Percentiles rank a stretch among this genome's conserved stretches.
Evolutionary conservation across 768 basidiomycete genomes (phyloP).

Genomic region (Naematelia aurantialba): DNA sequence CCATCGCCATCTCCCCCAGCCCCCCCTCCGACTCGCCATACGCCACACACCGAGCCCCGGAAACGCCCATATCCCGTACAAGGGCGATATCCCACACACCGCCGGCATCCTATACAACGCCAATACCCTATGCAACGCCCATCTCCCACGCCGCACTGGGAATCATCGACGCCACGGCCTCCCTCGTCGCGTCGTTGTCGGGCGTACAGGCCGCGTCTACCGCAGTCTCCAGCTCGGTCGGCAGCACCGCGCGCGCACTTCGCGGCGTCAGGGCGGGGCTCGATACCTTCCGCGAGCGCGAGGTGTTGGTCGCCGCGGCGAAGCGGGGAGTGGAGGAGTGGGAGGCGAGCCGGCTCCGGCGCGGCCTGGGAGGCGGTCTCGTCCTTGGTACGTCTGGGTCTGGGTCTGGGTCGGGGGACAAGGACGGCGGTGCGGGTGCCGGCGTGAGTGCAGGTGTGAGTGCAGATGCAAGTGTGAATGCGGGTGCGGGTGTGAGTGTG

Average conservation of each 20-base stretch:
- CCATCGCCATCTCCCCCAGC: too few relatives aligned
- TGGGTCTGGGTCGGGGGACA: too few relatives aligned
- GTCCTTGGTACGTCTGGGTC: too few relatives aligned
- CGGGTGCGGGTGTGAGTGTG: neutral
- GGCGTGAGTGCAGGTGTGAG: too few relatives aligned
- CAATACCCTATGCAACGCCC: neutral
- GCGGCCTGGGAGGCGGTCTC: too few relatives aligned
- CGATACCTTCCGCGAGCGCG: conserved; percentile 15
- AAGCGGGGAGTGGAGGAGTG: neutral
- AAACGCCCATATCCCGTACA: too few relatives aligned
- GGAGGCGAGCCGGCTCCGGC: too few relatives aligned
- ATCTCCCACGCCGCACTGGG: neutral
- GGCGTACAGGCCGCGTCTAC: neutral
- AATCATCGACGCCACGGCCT: neutral
- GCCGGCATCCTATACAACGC: neutral
- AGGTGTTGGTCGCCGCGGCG: neutral
- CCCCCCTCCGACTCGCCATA: too few relatives aligned
- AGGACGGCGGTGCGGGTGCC: too few relatives aligned
- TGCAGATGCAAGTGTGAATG: too few relatives aligned
- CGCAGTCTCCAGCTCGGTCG: neutral
- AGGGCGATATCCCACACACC: too few relatives aligned
- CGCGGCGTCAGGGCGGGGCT: conserved; percentile 15
- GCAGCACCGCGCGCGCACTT: conserved; percentile 1
- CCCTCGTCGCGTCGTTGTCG: neutral
- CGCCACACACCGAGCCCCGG: too few relatives aligned